Conservation (phyloP, 176 grass and related monocot species). For the Cenchrus purpureus region DNA sequence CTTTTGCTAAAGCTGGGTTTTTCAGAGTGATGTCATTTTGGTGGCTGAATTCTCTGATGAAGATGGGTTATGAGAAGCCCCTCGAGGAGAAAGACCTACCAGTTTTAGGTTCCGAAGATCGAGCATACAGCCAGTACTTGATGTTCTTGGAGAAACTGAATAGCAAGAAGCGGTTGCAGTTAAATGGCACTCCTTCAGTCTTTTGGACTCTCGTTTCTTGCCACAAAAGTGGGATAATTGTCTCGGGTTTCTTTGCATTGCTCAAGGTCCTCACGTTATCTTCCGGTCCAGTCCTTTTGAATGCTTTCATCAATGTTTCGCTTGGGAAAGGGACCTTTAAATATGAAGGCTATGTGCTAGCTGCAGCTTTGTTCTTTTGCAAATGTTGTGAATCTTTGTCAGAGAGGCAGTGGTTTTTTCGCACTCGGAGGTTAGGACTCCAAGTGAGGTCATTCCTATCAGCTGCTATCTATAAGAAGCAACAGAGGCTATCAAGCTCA, state of each 20-base stretch:
- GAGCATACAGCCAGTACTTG: conserved; percentile 54
- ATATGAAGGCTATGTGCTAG: conserved; percentile 70
- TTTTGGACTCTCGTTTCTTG: conserved; percentile 82
- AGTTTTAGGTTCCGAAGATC: conserved; percentile 49
- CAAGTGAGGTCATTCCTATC: conserved; percentile 79
- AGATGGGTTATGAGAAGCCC: conserved; percentile 73
- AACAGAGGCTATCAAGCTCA: conserved; percentile 64
- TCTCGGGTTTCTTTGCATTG: conserved; percentile 80
- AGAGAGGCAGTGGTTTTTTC: conserved; percentile 91
- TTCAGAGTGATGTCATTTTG: conserved; percentile 83
- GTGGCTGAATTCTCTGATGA: conserved; percentile 90
- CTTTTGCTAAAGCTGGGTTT: conserved; percentile 63
- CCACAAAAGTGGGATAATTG: conserved; percentile 63
- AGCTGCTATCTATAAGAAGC: conserved; percentile 83
- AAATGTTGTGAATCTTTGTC: conserved; percentile 87
- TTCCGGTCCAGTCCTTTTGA: conserved; percentile 73
- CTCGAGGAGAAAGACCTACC: conserved; percentile 85
- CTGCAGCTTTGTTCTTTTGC: conserved; percentile 59
- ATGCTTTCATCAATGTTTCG: conserved; percentile 74
- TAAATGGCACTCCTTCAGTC: conserved; percentile 45
- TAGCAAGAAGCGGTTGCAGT: conserved; percentile 29
- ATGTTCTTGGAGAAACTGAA: conserved; percentile 66
- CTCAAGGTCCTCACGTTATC: conserved; percentile 78
- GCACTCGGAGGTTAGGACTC: conserved; percentile 72
- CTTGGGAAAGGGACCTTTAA: conserved; percentile 60